Evolutionary conservation across 441 rosid genomes (phyloP), one percentile per base, ranked within the genome.

Genomic region (Erodium moschatum): DNA sequence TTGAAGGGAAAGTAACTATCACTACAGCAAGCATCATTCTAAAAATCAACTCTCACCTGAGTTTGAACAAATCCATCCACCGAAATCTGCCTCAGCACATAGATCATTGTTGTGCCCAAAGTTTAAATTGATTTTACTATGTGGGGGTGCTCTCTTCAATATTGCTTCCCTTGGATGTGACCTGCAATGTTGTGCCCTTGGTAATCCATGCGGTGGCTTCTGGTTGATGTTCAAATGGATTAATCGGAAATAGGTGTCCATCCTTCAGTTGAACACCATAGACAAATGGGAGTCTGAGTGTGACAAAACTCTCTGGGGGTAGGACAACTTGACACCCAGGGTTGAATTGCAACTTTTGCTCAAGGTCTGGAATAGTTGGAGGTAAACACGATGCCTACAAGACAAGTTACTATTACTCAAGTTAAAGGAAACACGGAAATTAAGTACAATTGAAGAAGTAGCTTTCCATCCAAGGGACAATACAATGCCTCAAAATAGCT

Each of bases 261-360:
- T 85, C 87, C 68, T 80, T 86, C 66, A 85, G 81, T 69, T 79
- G 87, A 60, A 83, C 81, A 71, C 97, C 95, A 74, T 87, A 90
- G 5, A 90, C 79, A 80, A 85, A 90, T 66, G 97, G 97, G 66
- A 90, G 82, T 79, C 85, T 82, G 54, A 90, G 87, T 6, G 83
- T 68, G 18, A 90, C 83, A 76, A 90, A 90, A 81, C 97, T 88
- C 77, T 88, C 95, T 3, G 89, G 89, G 11, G 97, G 97, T 75
- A 90, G 81, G 78, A 87, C 75, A 66, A 86, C 89, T 46, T 67
- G 84, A 74, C 91, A 83, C 65, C 95, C 92, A 67, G 87, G 83
- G 77, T 80, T 77, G 71, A 85, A 90, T 78, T 83, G 86, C 82
- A 85, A 75, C 73, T 78, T 87, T 46, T 81, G 76, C 65, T 82